Conservation (phyloP, 805 yeast genomes). For the Saccharomycopsis selenospora region DNA sequence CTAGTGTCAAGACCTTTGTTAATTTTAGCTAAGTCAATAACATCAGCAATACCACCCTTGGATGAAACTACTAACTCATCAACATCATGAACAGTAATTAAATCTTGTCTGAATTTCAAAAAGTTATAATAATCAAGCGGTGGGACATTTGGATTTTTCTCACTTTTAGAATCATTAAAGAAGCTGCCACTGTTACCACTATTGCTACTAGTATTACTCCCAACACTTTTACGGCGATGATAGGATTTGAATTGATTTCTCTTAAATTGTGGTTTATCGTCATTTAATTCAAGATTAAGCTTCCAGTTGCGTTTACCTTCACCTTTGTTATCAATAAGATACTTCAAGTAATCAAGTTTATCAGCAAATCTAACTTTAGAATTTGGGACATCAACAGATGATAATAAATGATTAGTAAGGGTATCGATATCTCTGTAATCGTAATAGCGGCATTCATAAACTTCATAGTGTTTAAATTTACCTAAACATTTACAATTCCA, state of each 20-base stretch:
- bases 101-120: not conserved
- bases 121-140: not conserved
- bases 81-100: constrained; percentile 27
- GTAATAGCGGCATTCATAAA: not conserved
- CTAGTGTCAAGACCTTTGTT: constrained; percentile 37
- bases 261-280: not conserved
- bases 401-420: not conserved
- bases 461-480: too few relatives aligned
- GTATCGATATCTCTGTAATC: not conserved
- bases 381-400: not conserved
- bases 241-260: too few relatives aligned
- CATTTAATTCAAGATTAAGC: constrained; percentile 9
- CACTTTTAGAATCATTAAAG: too few relatives aligned
- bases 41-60: constrained; percentile 18
- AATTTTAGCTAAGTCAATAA: constrained; percentile 36
- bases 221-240: too few relatives aligned
- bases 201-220: too few relatives aligned
- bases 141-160: too few relatives aligned
- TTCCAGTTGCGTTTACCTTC: constrained; percentile 22
- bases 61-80: not conserved
- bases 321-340: too few relatives aligned
- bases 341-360: too few relatives aligned
- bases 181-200: too few relatives aligned
- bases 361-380: too few relatives aligned
- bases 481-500: not conserved